phyloP scores from a whole-genome alignment of 768 basidiomycete genomes.

The Gymnopilus dilepis region DNA sequence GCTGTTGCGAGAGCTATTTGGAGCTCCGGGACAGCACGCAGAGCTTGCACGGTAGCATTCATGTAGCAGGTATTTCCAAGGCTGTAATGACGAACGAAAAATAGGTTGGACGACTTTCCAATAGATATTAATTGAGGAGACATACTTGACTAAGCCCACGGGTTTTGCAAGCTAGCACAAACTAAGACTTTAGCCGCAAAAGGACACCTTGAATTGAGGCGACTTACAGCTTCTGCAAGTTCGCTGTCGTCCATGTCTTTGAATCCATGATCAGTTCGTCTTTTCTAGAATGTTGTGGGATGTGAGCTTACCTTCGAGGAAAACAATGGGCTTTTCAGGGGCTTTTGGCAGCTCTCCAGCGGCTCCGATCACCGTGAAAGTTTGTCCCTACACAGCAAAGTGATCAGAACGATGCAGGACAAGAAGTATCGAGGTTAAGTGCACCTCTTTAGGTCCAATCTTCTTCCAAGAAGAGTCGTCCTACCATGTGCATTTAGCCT shows the following conservation, averaged over 20 bases:
- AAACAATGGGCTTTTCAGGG: constrained; percentile 77
- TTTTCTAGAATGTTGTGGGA: too few relatives aligned
- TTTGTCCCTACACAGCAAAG: constrained; percentile 69
- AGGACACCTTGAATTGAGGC: background rate
- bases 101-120: background rate
- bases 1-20: constrained; percentile 66
- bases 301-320: constrained; percentile 73
- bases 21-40: constrained; percentile 91
- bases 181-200: constrained; percentile 12
- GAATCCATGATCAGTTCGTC: background rate
- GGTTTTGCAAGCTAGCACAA: constrained; percentile 69
- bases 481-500: constrained; percentile 40
- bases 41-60: constrained; percentile 94
- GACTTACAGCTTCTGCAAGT: constrained; percentile 77
- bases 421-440: constrained; percentile 26
- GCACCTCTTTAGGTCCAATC: constrained; percentile 79
- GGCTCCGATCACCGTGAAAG: constrained; percentile 92
- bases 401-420: background rate
- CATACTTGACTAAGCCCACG: constrained; percentile 80
- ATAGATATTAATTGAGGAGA: background rate
- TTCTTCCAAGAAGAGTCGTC: constrained; percentile 90
- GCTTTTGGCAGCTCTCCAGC: constrained; percentile 92
- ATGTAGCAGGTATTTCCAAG: constrained; percentile 98
- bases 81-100: constrained; percentile 34
- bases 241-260: constrained; percentile 86